Percentiles rank a stretch among this genome's conserved stretches.
Evolutionary conservation across 225 moss, liverwort and hornwort species (phyloP).

Genomic region (Pseudisothecium myosuroides): DNA sequence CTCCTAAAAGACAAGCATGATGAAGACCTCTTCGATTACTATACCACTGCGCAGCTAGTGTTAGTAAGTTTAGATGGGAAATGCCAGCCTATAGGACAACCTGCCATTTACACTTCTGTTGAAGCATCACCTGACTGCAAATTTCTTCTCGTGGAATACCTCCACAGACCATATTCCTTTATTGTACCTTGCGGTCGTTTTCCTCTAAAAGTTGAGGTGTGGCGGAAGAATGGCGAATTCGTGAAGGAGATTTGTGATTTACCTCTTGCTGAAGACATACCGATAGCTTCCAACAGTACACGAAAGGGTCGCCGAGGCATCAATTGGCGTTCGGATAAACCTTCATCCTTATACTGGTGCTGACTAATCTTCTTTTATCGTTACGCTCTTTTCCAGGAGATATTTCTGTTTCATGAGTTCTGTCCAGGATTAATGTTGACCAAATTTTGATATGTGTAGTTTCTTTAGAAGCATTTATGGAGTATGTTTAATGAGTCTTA

Average conservation of each 20-base stretch:
- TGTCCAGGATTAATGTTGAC: background rate
- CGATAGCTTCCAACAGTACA: conserved; percentile 77
- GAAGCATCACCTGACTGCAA: conserved; percentile 76
- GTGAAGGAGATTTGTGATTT: conserved; percentile 85
- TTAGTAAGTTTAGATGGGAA: conserved; percentile 56
- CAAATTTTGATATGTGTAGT: background rate
- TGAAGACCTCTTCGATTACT: conserved; percentile 85
- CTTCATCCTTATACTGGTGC: conserved; percentile 76
- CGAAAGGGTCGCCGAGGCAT: conserved; percentile 75
- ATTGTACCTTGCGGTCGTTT: conserved; percentile 86
- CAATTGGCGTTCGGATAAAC: conserved; percentile 86
- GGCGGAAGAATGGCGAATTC: conserved; percentile 72
- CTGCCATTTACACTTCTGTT: conserved; percentile 74
- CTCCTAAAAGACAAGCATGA: conserved; percentile 88
- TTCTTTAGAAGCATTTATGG: background rate
- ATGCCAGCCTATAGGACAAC: conserved; percentile 39
- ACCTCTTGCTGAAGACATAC: conserved; percentile 85
- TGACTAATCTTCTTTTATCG: background rate
- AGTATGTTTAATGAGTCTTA: background rate
- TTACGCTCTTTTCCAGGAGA: background rate
- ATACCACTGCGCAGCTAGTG: conserved; percentile 56
- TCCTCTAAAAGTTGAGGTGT: conserved; percentile 66
- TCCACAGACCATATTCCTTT: conserved; percentile 78
- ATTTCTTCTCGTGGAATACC: conserved; percentile 60
- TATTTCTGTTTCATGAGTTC: background rate